A percentile compares a stretch with the other conserved stretches of the same genome.
Evolutionary conservation across 2,329 filamentous ascomycete genomes (phyloP).

Genomic region (Penicillium janthinellum): DNA sequence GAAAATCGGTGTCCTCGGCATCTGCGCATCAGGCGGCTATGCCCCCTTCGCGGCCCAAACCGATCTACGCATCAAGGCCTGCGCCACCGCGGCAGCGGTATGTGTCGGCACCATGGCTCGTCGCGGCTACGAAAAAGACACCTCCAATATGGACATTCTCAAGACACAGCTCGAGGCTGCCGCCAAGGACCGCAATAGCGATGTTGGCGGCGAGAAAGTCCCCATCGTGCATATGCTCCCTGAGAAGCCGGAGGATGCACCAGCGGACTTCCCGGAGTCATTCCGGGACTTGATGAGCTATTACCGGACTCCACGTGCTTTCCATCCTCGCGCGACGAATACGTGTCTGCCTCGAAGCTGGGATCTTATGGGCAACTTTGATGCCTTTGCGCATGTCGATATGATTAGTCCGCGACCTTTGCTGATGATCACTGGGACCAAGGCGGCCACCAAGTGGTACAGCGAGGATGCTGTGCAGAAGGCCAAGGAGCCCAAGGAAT

Average conservation of each 20-base stretch:
- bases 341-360: slow-evolving; percentile 21
- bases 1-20: slow-evolving; percentile 43
- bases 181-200: slow-evolving; percentile 13
- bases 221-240: slow-evolving; percentile 18
- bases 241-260: slow-evolving; percentile 13
- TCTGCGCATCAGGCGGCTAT: slow-evolving; percentile 44
- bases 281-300: slow-evolving; percentile 22
- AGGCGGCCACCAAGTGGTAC: slow-evolving; percentile 18
- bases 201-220: slow-evolving; percentile 17
- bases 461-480: slow-evolving; percentile 16
- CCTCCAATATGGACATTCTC: slow-evolving; percentile 9
- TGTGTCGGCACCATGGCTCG: slow-evolving; percentile 37
- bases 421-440: slow-evolving; percentile 25
- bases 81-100: slow-evolving; percentile 36
- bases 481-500: slow-evolving; percentile 36
- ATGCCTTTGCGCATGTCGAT: slow-evolving; percentile 26
- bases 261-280: slow-evolving; percentile 4
- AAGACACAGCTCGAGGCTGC: slow-evolving; percentile 9
- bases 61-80: slow-evolving; percentile 44
- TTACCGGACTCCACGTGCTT: slow-evolving; percentile 24
- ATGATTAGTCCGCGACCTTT: slow-evolving; percentile 31
- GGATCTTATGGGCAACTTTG: slow-evolving; percentile 30
- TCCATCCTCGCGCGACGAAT: slow-evolving; percentile 26
- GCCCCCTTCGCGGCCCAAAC: slow-evolving; percentile 38
- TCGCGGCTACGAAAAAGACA: slow-evolving; percentile 18